Percentiles rank a stretch among this genome's conserved stretches.
These are phyloP conservation scores for Theobroma cacao DNA, from an alignment of 345 rosid genomes.

Conservation along the genomic window DNA sequence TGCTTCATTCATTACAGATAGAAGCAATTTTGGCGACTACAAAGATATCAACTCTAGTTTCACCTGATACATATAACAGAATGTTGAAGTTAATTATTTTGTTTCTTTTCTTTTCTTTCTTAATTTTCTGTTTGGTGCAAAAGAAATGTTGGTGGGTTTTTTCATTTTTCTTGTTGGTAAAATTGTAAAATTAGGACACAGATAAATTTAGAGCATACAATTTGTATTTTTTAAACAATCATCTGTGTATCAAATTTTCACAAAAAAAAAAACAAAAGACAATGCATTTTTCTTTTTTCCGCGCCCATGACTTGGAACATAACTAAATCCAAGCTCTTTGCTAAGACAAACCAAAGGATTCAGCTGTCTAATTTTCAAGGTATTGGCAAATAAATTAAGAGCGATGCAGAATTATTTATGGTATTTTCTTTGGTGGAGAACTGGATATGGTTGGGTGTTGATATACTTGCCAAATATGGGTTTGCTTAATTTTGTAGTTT, in stretches of 20 bases:
- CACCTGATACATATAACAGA: not conserved
- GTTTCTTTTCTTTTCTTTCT: too few relatives aligned
- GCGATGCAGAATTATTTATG: not conserved
- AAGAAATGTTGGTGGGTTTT: not conserved
- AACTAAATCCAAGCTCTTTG: not conserved
- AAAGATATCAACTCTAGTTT: not conserved
- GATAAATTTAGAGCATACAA: not conserved
- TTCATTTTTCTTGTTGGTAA: too few relatives aligned
- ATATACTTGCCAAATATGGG: not conserved
- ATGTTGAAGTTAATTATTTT: not conserved
- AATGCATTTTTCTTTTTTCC: not conserved
- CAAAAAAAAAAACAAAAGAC: not conserved
- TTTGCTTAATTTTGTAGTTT: not conserved
- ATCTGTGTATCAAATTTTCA: not conserved
- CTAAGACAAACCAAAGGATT: not conserved
- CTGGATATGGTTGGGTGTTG: not conserved
- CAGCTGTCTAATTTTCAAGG: not conserved
- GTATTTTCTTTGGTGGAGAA: not conserved
- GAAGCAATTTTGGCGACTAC: conserved; percentile 2
- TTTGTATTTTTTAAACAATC: not conserved
- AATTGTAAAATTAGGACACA: not conserved
- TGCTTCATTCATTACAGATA: conserved; percentile 1
- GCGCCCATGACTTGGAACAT: not conserved
- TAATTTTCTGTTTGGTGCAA: not conserved
- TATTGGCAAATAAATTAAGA: not conserved